These are phyloP conservation scores for Cytospora schulzeri DNA, from an alignment of 2,329 filamentous ascomycete species.

Conservation along the genomic window DNA sequence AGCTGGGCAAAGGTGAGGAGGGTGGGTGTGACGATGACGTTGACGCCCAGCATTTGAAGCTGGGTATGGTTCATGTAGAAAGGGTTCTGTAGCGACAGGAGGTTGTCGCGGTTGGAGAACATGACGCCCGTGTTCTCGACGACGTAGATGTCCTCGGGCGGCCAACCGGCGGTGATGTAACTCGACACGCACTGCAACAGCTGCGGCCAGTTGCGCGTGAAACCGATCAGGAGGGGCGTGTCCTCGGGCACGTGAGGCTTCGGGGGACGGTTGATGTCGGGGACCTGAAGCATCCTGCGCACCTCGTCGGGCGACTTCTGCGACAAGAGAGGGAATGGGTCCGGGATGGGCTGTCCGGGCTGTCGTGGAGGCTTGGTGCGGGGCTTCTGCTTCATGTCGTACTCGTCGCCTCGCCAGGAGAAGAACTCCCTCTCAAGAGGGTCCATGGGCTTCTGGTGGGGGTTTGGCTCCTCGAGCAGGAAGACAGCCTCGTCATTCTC, in stretches of 20 bases:
- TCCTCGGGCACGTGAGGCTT: constrained; percentile 39
- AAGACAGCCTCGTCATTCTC: background rate
- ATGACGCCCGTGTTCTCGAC: constrained; percentile 59
- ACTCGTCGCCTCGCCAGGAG: constrained; percentile 23
- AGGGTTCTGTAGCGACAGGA: constrained; percentile 52
- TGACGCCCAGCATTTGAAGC: constrained; percentile 50
- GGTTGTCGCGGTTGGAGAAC: constrained; percentile 47
- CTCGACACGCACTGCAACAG: constrained; percentile 54
- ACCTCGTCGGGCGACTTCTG: constrained; percentile 33
- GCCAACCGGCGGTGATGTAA: constrained; percentile 59
- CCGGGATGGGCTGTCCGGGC: constrained; percentile 36
- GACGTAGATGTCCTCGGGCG: constrained; percentile 53
- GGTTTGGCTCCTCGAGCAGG: constrained; percentile 20
- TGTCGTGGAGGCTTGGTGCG: constrained; percentile 38
- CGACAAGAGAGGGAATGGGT: constrained; percentile 44
- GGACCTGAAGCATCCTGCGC: constrained; percentile 29
- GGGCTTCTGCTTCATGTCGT: constrained; percentile 31
- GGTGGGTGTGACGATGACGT: constrained; percentile 51
- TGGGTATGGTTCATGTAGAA: constrained; percentile 57
- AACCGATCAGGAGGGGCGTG: constrained; percentile 51
- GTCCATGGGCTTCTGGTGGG: constrained; percentile 27
- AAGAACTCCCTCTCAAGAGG: constrained; percentile 25
- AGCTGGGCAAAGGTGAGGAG: constrained; percentile 56
- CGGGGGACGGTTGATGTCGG: constrained; percentile 39
- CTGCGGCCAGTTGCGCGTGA: constrained; percentile 55